A percentile compares a stretch with the other conserved stretches of the same genome.
Conservation (phyloP, 2,329 filamentous ascomycete species). For the Bipolaris zeicola region DNA sequence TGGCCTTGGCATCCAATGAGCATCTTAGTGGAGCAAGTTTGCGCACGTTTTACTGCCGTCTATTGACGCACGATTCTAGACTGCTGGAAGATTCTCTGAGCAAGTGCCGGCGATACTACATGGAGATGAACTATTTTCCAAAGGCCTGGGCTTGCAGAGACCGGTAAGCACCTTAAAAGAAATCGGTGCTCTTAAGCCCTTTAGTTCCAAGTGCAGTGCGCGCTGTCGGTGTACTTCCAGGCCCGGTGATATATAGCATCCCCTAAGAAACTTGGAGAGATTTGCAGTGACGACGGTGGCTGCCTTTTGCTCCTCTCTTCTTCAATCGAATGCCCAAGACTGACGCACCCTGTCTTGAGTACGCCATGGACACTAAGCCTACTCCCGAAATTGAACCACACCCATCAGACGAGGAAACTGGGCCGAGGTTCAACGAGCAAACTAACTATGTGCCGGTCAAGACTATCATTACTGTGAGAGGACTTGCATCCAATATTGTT, state of each 20-base stretch:
- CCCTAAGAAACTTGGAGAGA: no score
- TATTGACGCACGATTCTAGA: no score
- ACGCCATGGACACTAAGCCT: not conserved
- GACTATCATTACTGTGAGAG: slow-evolving; percentile 25
- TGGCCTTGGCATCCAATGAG: no score
- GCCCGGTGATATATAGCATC: not conserved
- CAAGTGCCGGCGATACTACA: not conserved
- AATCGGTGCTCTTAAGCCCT: not conserved
- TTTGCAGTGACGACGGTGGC: no score
- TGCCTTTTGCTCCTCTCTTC: no score
- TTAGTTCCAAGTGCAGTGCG: not conserved
- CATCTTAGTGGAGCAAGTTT: no score
- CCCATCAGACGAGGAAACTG: not conserved
- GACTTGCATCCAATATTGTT: no score
- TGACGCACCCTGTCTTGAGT: not conserved
- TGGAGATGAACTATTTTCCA: not conserved
- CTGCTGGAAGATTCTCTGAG: not conserved
- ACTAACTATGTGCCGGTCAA: slow-evolving; percentile 31
- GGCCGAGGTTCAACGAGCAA: slow-evolving; percentile 25
- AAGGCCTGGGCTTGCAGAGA: not conserved
- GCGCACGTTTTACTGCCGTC: no score
- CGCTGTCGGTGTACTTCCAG: not conserved
- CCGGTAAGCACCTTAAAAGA: not conserved
- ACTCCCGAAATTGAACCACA: not conserved
- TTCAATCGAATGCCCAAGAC: no score